These are phyloP conservation scores for Vickermania spadyakhi DNA, from an alignment of 208 protist species.

Conservation along the genomic window DNA sequence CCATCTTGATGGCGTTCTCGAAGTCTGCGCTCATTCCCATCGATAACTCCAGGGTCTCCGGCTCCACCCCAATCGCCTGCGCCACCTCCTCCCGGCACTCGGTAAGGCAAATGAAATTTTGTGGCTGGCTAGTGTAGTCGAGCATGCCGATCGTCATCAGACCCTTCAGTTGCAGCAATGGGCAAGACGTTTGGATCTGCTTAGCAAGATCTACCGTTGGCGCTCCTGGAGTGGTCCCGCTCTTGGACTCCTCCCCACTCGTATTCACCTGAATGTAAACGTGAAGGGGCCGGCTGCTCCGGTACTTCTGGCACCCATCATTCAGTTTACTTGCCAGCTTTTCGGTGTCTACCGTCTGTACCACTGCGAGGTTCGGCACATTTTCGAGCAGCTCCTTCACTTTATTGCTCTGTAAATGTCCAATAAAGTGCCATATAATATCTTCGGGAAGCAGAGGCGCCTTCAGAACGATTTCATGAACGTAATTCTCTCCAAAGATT, in stretches of 20 bases:
- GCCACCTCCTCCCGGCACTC: constrained; percentile 57
- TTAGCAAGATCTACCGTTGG: constrained; percentile 58
- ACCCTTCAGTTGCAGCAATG: constrained; percentile 75
- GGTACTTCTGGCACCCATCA: constrained; percentile 47
- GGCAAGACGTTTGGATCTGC: constrained; percentile 66
- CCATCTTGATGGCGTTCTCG: constrained; percentile 90
- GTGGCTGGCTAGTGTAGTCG: constrained; percentile 58
- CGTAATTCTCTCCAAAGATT: constrained; percentile 96
- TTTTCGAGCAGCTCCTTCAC: constrained; percentile 70
- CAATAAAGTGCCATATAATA: constrained; percentile 97
- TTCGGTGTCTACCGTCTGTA: constrained; percentile 90
- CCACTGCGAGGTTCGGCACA: constrained; percentile 44
- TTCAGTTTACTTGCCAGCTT: constrained; percentile 90
- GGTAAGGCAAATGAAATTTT: constrained; percentile 85
- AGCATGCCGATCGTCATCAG: constrained; percentile 97
- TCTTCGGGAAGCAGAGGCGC: constrained; percentile 63
- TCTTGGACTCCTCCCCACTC: constrained; percentile 90
- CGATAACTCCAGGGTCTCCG: constrained; percentile 71
- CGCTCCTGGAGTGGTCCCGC: constrained; percentile 65
- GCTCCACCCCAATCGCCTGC: constrained; percentile 25
- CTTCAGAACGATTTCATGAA: constrained; percentile 93
- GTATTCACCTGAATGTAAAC: constrained; percentile 95
- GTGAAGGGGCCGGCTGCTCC: constrained; percentile 41
- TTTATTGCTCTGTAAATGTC: constrained; percentile 97
- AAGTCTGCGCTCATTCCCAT: constrained; percentile 98